These are phyloP conservation scores for Aspergillus fischeri DNA, from an alignment of 2,329 filamentous ascomycete genomes.

Conservation along the genomic window DNA sequence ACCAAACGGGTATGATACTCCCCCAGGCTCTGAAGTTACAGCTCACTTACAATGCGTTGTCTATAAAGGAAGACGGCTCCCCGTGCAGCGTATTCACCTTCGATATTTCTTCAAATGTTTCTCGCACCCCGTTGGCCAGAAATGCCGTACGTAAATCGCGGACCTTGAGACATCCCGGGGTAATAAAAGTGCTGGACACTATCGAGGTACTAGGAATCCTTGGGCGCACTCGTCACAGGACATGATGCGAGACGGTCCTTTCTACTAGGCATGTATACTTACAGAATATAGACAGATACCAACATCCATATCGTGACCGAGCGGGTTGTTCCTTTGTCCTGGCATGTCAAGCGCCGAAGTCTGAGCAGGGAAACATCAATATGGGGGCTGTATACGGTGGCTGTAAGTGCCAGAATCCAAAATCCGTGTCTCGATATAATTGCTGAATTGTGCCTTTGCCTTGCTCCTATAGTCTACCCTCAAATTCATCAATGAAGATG, in stretches of 20 bases:
- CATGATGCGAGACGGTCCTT: neutral
- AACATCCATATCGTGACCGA: slow-evolving; percentile 97
- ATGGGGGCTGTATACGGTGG: slow-evolving; percentile 87
- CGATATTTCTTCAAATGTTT: slow-evolving; percentile 76
- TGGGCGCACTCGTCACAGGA: neutral
- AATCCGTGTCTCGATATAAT: neutral
- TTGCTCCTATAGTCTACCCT: slow-evolving; percentile 64
- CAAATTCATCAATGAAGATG: slow-evolving; percentile 95
- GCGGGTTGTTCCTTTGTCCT: slow-evolving; percentile 76
- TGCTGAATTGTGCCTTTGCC: neutral
- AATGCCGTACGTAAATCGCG: slow-evolving; percentile 93
- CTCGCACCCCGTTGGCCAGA: slow-evolving; percentile 77
- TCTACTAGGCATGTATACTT: slow-evolving; percentile 1
- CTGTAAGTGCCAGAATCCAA: slow-evolving; percentile 49
- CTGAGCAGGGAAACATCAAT: slow-evolving; percentile 88
- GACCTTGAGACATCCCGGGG: slow-evolving; percentile 87
- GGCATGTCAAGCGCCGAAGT: slow-evolving; percentile 86
- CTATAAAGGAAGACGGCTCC: slow-evolving; percentile 76
- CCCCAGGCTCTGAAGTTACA: neutral
- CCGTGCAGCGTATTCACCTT: slow-evolving; percentile 97
- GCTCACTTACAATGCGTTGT: slow-evolving; percentile 10
- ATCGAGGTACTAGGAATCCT: slow-evolving; percentile 64
- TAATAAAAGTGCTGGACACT: slow-evolving; percentile 90
- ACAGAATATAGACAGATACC: slow-evolving; percentile 68
- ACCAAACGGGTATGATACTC: slow-evolving; percentile 68